A percentile compares a stretch with the other conserved stretches of the same genome.
Evolutionary conservation across 352 stramenopile species (phyloP).

Genomic region (Pythium vanterpoolii): DNA sequence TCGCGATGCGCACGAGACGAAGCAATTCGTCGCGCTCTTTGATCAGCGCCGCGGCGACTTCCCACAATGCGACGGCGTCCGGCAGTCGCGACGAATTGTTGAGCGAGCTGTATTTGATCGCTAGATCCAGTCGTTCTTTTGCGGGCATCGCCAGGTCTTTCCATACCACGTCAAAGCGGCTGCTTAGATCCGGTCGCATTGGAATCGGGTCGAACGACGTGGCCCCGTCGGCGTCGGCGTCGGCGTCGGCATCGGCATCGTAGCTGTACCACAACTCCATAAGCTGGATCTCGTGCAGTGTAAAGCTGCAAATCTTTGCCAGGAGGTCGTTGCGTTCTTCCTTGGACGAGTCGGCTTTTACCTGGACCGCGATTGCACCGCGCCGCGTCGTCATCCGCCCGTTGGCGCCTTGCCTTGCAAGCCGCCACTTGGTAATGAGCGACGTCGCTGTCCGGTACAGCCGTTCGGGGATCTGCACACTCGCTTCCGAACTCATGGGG

Average conservation of each 20-base stretch:
- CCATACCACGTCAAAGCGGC: conserved; percentile 66
- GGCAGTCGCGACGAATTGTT: conserved; percentile 47
- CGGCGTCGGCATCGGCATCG: conserved; percentile 35
- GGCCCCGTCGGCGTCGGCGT: conserved; percentile 34
- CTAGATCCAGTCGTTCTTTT: conserved; percentile 60
- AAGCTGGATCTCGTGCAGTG: conserved; percentile 52
- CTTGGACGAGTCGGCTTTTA: conserved; percentile 40
- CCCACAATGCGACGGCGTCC: conserved; percentile 65
- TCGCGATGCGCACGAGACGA: conserved; percentile 28
- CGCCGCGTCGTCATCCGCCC: conserved; percentile 38
- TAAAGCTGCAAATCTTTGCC: conserved; percentile 42
- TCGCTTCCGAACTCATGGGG: conserved; percentile 31
- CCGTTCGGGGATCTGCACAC: conserved; percentile 37
- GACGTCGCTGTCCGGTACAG: conserved; percentile 19
- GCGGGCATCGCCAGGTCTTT: conserved; percentile 58
- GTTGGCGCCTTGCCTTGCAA: conserved; percentile 33
- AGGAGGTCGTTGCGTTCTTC: conserved; percentile 46
- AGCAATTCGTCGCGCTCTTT: conserved; percentile 60
- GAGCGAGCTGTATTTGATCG: conserved; percentile 73
- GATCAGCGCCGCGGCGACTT: conserved; percentile 44
- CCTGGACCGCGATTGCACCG: conserved; percentile 40
- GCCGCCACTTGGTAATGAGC: conserved; percentile 40
- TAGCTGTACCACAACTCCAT: conserved; percentile 62
- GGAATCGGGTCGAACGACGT: conserved; percentile 54
- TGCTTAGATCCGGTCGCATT: conserved; percentile 56